These are phyloP conservation scores for Cyamopsis tetragonoloba DNA, from an alignment of 306 rosid genomes.

Conservation along the genomic window DNA sequence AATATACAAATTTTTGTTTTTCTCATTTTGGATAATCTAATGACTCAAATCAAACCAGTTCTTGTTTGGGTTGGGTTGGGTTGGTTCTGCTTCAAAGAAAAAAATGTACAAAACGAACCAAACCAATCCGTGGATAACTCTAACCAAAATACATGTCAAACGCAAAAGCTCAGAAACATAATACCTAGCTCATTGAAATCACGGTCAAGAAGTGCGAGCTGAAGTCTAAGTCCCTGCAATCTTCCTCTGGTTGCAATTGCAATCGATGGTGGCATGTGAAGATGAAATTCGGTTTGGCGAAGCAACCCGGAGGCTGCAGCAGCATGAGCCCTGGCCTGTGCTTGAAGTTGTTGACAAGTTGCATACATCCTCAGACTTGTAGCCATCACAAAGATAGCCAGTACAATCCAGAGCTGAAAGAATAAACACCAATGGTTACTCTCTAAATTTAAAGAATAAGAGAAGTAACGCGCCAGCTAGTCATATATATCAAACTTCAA, in stretches of 20 bases:
- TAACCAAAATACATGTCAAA: constrained; percentile 3
- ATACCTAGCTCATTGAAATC: constrained; percentile 88
- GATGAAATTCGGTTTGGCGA: constrained; percentile 73
- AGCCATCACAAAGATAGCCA: constrained; percentile 60
- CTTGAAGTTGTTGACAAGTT: constrained; percentile 88
- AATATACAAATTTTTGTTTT: no score
- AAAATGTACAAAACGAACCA: no score
- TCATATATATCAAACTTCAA: not conserved
- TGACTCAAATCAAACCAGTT: no score
- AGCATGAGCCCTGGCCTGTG: constrained; percentile 90
- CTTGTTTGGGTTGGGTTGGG: no score
- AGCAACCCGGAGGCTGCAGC: constrained; percentile 81
- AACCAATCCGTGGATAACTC: no score
- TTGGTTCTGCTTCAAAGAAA: no score
- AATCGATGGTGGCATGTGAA: constrained; percentile 81
- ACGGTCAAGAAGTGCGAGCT: constrained; percentile 91
- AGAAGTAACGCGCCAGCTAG: not conserved
- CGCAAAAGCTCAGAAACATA: constrained; percentile 4
- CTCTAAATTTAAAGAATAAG: not conserved
- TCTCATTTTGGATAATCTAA: no score
- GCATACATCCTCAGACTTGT: constrained; percentile 56
- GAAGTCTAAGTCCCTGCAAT: constrained; percentile 91
- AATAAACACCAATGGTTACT: not conserved
- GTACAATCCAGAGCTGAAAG: constrained; percentile 73
- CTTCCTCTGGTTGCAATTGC: constrained; percentile 86